Percentiles rank a stretch among this genome's conserved stretches.
Conservation (phyloP, 1,284 basidiomycete species). For the Ustilago cynodontis region DNA sequence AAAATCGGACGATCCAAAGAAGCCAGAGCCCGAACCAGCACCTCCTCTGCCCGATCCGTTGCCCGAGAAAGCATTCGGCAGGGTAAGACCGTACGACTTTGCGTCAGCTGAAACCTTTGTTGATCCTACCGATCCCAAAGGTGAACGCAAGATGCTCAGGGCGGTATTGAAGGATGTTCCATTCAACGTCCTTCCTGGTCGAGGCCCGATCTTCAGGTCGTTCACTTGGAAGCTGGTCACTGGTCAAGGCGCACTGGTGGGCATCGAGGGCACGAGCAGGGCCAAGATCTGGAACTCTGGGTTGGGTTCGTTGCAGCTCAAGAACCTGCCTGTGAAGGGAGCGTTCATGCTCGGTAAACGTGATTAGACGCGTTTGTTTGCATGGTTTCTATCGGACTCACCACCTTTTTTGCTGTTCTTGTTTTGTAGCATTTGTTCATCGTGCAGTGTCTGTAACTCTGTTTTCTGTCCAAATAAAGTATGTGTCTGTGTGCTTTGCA, state of each 20-base stretch:
- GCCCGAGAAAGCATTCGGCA: slow-evolving; percentile 61
- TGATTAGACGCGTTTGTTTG: slow-evolving; percentile 15
- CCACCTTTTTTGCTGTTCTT: background rate
- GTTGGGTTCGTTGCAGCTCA: slow-evolving; percentile 54
- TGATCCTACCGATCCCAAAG: slow-evolving; percentile 56
- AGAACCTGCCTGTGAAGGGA: slow-evolving; percentile 61
- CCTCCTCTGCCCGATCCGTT: slow-evolving; percentile 61
- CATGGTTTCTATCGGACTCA: background rate
- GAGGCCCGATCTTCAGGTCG: slow-evolving; percentile 52
- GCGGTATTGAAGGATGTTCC: slow-evolving; percentile 62
- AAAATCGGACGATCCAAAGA: slow-evolving; percentile 31
- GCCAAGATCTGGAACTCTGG: slow-evolving; percentile 67
- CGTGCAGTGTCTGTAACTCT: slow-evolving; percentile 13
- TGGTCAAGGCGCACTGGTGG: slow-evolving; percentile 61
- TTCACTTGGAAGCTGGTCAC: slow-evolving; percentile 64
- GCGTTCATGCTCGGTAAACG: slow-evolving; percentile 61
- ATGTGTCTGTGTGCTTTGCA: too few relatives aligned
- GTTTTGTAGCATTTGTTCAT: background rate
- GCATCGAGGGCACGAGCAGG: slow-evolving; percentile 58
- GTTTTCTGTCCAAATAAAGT: background rate
- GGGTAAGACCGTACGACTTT: slow-evolving; percentile 60
- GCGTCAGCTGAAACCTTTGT: slow-evolving; percentile 55
- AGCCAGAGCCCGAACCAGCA: slow-evolving; percentile 48
- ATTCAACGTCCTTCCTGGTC: slow-evolving; percentile 59
- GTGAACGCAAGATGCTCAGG: slow-evolving; percentile 54